These are phyloP conservation scores for Peniophora sp. DNA, from an alignment of 1,284 basidiomycete species.

Conservation along the genomic window DNA sequence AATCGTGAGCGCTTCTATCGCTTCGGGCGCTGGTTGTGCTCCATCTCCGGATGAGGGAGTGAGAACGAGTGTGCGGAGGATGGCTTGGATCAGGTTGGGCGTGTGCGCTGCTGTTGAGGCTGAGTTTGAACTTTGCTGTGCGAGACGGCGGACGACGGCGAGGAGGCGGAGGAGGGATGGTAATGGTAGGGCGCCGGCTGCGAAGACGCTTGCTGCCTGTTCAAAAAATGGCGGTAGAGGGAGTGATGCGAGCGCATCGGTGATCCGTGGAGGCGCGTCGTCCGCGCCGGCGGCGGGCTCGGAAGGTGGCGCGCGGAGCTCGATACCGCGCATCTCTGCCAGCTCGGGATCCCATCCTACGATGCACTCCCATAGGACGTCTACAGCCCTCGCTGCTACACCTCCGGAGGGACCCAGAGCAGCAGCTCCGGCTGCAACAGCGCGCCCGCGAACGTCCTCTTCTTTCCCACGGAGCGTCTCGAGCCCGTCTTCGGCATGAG, in stretches of 20 bases:
- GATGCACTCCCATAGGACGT: slow-evolving; percentile 63
- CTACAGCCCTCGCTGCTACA: slow-evolving; percentile 57
- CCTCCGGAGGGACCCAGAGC: slow-evolving; percentile 61
- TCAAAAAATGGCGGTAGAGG: slow-evolving; percentile 49
- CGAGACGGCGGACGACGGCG: slow-evolving; percentile 53
- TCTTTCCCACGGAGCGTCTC: slow-evolving; percentile 37
- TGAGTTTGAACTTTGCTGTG: slow-evolving; percentile 43
- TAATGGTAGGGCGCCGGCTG: slow-evolving; percentile 33
- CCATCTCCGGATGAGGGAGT: slow-evolving; percentile 31
- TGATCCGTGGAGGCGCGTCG: slow-evolving; percentile 4
- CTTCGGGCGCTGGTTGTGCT: slow-evolving; percentile 38
- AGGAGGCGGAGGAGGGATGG: slow-evolving; percentile 55
- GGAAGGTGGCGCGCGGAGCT: slow-evolving; percentile 29
- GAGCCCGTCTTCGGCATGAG: slow-evolving; percentile 16
- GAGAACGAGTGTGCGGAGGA: slow-evolving; percentile 51
- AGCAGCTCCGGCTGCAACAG: slow-evolving; percentile 58
- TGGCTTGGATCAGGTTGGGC: slow-evolving; percentile 42
- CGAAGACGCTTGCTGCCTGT: slow-evolving; percentile 34
- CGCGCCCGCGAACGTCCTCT: slow-evolving; percentile 41
- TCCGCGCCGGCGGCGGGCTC: slow-evolving; percentile 6
- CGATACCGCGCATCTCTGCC: slow-evolving; percentile 38
- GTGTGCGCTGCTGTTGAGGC: slow-evolving; percentile 49
- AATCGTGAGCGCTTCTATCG: slow-evolving; percentile 52
- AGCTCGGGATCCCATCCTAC: slow-evolving; percentile 48
- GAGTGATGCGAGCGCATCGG: slow-evolving; percentile 29